These are phyloP conservation scores for Penicillium sp. DNA, from an alignment of 2,329 filamentous ascomycete genomes.

Conservation along the genomic window DNA sequence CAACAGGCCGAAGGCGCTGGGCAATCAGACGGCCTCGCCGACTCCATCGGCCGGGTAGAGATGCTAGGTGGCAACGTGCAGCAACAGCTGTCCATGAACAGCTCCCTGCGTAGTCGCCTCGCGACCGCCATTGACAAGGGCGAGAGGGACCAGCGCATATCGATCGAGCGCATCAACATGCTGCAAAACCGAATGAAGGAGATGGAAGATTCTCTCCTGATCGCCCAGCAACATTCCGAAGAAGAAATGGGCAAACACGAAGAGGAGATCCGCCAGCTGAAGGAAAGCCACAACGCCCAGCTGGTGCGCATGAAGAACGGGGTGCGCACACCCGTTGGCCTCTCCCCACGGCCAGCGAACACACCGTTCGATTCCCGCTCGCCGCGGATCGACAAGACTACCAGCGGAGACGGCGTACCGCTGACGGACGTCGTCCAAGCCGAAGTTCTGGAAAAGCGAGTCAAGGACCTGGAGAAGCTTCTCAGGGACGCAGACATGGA, in stretches of 20 bases:
- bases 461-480: conserved; percentile 81
- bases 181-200: conserved; percentile 77
- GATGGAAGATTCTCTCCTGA: conserved; percentile 79
- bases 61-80: conserved; percentile 76
- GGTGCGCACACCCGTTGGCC: conserved; percentile 44
- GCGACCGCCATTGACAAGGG: conserved; percentile 77
- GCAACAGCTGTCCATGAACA: conserved; percentile 75
- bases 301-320: conserved; percentile 68
- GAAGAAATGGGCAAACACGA: conserved; percentile 80
- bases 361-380: conserved; percentile 61
- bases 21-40: conserved; percentile 67
- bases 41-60: conserved; percentile 74
- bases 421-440: conserved; percentile 71
- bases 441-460: conserved; percentile 70
- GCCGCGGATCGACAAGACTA: conserved; percentile 60
- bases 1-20: conserved; percentile 66
- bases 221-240: conserved; percentile 82
- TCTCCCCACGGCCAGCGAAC: conserved; percentile 59
- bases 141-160: conserved; percentile 77
- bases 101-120: conserved; percentile 71
- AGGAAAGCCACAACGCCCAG: conserved; percentile 73
- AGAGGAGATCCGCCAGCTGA: conserved; percentile 73
- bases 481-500: conserved; percentile 72
- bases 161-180: conserved; percentile 75
- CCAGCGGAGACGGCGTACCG: conserved; percentile 58